These are phyloP conservation scores for Nadsonia starkeyi-henricii DNA, from an alignment of 1,139 yeast genomes.

Conservation along the genomic window DNA sequence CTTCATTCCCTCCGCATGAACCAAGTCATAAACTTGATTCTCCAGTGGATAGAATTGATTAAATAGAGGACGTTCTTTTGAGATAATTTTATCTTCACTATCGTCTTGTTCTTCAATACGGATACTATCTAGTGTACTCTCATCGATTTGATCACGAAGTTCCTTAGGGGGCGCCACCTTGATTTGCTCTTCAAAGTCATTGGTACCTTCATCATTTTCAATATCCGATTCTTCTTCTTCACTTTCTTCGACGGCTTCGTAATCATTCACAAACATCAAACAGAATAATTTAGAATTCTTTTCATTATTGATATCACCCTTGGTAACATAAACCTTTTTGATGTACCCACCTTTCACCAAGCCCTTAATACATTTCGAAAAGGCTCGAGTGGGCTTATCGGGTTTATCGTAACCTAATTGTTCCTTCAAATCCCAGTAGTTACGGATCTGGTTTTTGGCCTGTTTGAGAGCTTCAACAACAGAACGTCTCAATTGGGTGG, in stretches of 20 bases:
- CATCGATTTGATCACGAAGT: constrained; percentile 1
- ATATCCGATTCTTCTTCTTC: constrained; percentile 19
- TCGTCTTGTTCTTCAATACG: constrained; percentile 1
- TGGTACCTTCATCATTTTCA: constrained; percentile 9
- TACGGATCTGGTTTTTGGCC: constrained; percentile 59
- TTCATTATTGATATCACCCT: constrained; percentile 31
- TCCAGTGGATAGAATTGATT: constrained; percentile 50
- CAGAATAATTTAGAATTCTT: constrained; percentile 20
- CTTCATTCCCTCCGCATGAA: constrained; percentile 25
- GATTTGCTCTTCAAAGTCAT: constrained; percentile 13
- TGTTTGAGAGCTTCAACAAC: constrained; percentile 41
- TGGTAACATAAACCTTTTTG: constrained; percentile 43
- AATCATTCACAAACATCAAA: constrained; percentile 14
- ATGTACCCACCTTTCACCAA: constrained; percentile 41
- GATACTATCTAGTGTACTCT: constrained; percentile 1
- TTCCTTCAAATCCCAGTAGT: constrained; percentile 46
- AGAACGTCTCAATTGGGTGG: constrained; percentile 6
- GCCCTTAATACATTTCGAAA: constrained; percentile 37
- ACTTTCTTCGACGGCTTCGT: constrained; percentile 16
- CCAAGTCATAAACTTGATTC: constrained; percentile 42
- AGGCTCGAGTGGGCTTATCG: constrained; percentile 33
- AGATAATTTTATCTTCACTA: background rate
- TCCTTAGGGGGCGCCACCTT: constrained; percentile 12
- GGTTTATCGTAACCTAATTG: constrained; percentile 44
- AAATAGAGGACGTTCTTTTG: constrained; percentile 14